phyloP scores from a whole-genome alignment of 163 green algal genomes.

The Chlamydomonas reinhardtii region DNA sequence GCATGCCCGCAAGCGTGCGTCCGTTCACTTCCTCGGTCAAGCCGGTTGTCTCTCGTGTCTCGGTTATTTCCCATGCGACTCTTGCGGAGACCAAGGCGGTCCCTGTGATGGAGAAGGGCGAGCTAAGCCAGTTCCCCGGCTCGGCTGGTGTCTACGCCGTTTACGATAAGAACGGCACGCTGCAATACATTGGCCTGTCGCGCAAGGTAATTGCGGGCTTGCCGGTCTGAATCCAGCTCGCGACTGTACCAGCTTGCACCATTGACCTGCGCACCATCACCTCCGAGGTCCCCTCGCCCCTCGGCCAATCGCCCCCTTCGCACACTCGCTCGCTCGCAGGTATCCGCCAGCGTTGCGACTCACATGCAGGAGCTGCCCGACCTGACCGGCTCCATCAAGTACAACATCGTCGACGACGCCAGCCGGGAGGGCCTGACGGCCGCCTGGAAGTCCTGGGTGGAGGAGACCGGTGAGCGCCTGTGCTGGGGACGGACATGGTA shows the following conservation, averaged over 20 bases:
- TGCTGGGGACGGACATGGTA: too few relatives aligned
- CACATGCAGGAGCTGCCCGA: slow-evolving; percentile 85
- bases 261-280: too few relatives aligned
- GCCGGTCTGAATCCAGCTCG: too few relatives aligned
- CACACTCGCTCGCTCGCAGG: slow-evolving; percentile 33
- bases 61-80: background rate
- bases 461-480: slow-evolving; percentile 72
- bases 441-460: slow-evolving; percentile 91
- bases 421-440: slow-evolving; percentile 81
- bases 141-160: slow-evolving; percentile 89
- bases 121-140: slow-evolving; percentile 56
- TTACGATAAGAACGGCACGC: slow-evolving; percentile 68
- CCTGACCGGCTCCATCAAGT: slow-evolving; percentile 72
- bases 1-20: slow-evolving; percentile 31
- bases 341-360: slow-evolving; percentile 66
- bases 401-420: slow-evolving; percentile 64
- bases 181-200: slow-evolving; percentile 91
- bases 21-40: slow-evolving; percentile 3
- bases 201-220: slow-evolving; percentile 71
- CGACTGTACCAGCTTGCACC: too few relatives aligned
- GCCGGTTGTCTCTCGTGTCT: background rate
- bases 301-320: background rate
- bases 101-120: slow-evolving; percentile 59
- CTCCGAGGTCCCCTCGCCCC: too few relatives aligned
- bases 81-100: slow-evolving; percentile 22